These are phyloP conservation scores for Dissoconium aciculare DNA, from an alignment of 2,329 filamentous ascomycete species.

Conservation along the genomic window DNA sequence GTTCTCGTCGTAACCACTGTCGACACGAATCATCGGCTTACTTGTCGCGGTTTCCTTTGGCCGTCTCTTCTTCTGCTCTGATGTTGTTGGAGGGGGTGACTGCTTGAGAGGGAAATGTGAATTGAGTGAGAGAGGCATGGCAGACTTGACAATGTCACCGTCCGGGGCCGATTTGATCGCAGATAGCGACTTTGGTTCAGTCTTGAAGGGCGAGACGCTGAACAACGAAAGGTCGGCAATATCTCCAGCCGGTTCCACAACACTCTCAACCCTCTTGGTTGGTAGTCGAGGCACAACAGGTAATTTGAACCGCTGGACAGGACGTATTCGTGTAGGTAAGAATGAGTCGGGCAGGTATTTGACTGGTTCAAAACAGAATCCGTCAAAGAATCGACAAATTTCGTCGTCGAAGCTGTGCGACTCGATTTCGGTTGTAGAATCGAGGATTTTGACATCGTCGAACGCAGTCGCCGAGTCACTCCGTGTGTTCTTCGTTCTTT, in stretches of 20 bases:
- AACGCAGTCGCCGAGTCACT: conserved; percentile 15
- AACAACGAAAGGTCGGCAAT: background rate
- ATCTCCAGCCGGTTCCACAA: conserved; percentile 8
- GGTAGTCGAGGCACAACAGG: conserved; percentile 12
- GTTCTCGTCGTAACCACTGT: too few species aligned
- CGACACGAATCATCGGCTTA: too few species aligned
- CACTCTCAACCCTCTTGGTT: conserved; percentile 15
- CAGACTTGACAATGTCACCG: too few species aligned
- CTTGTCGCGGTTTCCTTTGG: too few species aligned
- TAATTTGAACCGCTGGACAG: conserved; percentile 13
- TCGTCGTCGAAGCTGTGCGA: conserved; percentile 23
- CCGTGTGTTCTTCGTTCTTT: too few species aligned
- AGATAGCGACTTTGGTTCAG: too few species aligned
- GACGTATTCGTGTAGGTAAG: conserved; percentile 6
- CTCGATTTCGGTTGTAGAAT: background rate
- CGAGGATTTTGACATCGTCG: conserved; percentile 17
- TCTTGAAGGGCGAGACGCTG: background rate
- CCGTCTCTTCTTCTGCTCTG: too few species aligned
- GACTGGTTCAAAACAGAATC: conserved; percentile 24
- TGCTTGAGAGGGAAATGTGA: too few species aligned
- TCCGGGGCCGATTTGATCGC: too few species aligned
- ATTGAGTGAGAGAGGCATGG: too few species aligned
- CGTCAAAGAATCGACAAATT: conserved; percentile 29
- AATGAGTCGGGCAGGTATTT: conserved; percentile 14
- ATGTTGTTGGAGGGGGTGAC: too few species aligned